These are phyloP conservation scores for Capsicum chinense DNA, from an alignment of 257 asterid genomes.

Conservation along the genomic window DNA sequence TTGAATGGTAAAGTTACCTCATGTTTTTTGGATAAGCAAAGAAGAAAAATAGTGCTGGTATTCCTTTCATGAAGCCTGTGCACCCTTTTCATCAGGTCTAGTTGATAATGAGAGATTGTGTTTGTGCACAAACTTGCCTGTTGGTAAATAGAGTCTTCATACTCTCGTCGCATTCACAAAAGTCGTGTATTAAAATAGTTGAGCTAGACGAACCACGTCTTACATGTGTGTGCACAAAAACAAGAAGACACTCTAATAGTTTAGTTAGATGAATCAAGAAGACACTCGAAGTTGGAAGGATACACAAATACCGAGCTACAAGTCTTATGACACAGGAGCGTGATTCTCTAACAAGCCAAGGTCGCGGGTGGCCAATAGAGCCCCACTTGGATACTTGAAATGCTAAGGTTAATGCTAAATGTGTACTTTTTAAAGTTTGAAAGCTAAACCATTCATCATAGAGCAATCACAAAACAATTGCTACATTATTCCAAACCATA, in stretches of 20 bases:
- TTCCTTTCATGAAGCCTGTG: neutral
- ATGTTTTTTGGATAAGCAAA: neutral
- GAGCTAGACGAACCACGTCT: too few species aligned
- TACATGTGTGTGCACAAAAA: too few species aligned
- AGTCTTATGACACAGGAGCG: neutral
- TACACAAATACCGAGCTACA: neutral
- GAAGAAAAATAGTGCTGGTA: neutral
- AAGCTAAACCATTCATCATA: too few species aligned
- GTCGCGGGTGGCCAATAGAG: neutral
- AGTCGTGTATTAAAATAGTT: too few species aligned
- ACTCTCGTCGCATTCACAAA: too few species aligned
- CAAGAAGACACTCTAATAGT: neutral
- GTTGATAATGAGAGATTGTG: neutral
- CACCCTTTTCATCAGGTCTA: neutral
- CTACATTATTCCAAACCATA: slow-evolving; percentile 61
- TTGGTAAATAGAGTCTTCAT: neutral
- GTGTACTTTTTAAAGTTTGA: too few species aligned
- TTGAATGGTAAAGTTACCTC: too few species aligned
- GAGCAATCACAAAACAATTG: too few species aligned
- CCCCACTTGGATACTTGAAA: too few species aligned
- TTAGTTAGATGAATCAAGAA: too few species aligned
- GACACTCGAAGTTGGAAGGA: neutral
- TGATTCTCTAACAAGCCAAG: neutral
- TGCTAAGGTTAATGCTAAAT: too few species aligned
- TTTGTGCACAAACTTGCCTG: neutral